These are phyloP conservation scores for Skeletonema marinoi DNA, from an alignment of 108 stramenopile species.

Conservation along the genomic window DNA sequence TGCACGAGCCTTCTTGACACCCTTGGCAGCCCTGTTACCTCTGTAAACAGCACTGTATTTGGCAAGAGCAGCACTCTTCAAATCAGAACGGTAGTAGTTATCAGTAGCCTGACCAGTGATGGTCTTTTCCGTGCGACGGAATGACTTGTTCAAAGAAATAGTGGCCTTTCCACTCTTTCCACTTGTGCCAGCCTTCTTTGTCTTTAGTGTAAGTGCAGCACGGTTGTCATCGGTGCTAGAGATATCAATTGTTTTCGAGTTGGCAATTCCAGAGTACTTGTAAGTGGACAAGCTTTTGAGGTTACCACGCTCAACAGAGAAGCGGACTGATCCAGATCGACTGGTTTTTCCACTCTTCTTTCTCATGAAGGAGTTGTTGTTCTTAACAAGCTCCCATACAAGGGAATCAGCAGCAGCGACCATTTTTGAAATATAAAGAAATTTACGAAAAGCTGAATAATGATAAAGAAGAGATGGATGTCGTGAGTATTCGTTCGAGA, in stretches of 20 bases:
- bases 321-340: conserved; percentile 83
- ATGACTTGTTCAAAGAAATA: conserved; percentile 90
- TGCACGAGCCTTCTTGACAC: conserved; percentile 80
- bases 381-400: conserved; percentile 88
- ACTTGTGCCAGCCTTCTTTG: conserved; percentile 72
- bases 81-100: conserved; percentile 91
- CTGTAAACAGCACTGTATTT: conserved; percentile 91
- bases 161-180: conserved; percentile 63
- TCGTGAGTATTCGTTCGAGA: not conserved
- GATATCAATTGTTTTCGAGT: conserved; percentile 84
- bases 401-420: conserved; percentile 82
- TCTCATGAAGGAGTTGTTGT: conserved; percentile 90
- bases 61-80: conserved; percentile 77
- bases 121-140: conserved; percentile 76
- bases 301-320: conserved; percentile 92
- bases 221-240: conserved; percentile 70
- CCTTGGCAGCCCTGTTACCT: conserved; percentile 86
- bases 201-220: conserved; percentile 81
- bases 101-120: conserved; percentile 75
- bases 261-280: conserved; percentile 95
- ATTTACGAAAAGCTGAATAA: not conserved
- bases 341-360: conserved; percentile 90
- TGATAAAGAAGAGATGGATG: not conserved
- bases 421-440: conserved; percentile 61
- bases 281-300: conserved; percentile 79